Evolutionary conservation across 2,329 filamentous ascomycete genomes (phyloP).

Genomic region (Biscogniauxia mediterranea): DNA sequence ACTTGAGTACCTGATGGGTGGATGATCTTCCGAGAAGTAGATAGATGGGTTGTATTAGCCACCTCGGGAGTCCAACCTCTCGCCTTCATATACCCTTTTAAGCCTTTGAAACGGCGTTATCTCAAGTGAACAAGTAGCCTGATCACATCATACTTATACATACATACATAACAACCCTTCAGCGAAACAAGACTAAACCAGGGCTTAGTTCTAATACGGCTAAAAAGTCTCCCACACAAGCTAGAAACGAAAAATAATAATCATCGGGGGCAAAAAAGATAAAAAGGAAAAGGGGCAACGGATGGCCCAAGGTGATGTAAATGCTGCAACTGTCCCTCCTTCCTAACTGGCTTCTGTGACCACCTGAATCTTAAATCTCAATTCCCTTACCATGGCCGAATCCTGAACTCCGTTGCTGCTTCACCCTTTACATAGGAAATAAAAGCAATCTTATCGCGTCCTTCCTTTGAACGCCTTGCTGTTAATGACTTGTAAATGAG

Average conservation of each 20-base stretch:
- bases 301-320: constrained; percentile 14
- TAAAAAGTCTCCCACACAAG: neutral
- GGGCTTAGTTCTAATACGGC: neutral
- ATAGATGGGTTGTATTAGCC: neutral
- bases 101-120: neutral
- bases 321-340: constrained; percentile 21
- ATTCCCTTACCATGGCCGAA: constrained; percentile 7
- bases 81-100: neutral
- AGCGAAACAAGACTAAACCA: neutral
- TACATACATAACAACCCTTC: neutral
- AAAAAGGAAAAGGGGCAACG: neutral
- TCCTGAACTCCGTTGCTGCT: constrained; percentile 27
- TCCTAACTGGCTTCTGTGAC: constrained; percentile 11
- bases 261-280: neutral
- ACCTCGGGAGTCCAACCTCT: neutral
- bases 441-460: constrained; percentile 22
- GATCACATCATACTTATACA: neutral
- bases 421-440: constrained; percentile 24
- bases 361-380: constrained; percentile 4
- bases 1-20: neutral
- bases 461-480: constrained; percentile 29
- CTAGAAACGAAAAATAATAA: neutral
- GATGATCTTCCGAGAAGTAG: neutral
- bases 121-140: neutral
- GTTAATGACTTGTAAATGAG: constrained; percentile 10